Evolutionary conservation across 2,329 filamentous ascomycete species (phyloP), one percentile per base, ranked within the genome.

Genomic region (Monosporascus sp.): DNA sequence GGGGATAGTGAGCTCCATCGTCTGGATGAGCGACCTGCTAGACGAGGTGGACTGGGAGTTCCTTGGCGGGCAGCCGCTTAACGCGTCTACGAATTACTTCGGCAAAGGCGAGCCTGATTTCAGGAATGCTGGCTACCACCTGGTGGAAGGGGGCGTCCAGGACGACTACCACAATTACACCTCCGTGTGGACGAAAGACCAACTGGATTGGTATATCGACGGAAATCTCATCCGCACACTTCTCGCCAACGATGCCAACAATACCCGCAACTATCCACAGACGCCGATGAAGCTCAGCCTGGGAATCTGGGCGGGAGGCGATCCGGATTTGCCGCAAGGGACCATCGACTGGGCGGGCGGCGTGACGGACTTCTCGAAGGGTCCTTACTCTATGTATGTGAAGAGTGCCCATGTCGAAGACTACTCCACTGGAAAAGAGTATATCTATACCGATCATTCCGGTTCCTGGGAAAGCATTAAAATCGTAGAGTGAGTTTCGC

Each of bases 11-110:
- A 91, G 86, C 64, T 85, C 88, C 57, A 86, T 95, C 65, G 92
- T 96, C 67, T 79, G 93, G 70, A 79, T 94, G 60, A 93, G 88
- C 49, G 87, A 94, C 61, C 86, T 91, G 62, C 78, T 93, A 16
- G 91, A 96, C 68, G 90, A 96, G 72, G 85, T 96, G 41, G 91
- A 96, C 66, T 93, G 89, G 82, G 89, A 94, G 67, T 88, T 89
- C 65, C 78, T 91, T 54, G 89, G 89, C 46, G 79, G 79, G 53
- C 86, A 89, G 65, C 71, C 74, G 52, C 81, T 77, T 17, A 72
- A 78, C 37, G 87, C 82, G 8, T 79, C 88, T 62, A 86, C 82
- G 60, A 92, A 93, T 74, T 93, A 87, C 72, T 93, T 88, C 63
- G 86, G 88, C 68, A 91, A 92, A 74, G 89, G 88, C 48, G 76